Conservation (phyloP, 129 eudicot genomes). For the Kitagawia praeruptora region DNA sequence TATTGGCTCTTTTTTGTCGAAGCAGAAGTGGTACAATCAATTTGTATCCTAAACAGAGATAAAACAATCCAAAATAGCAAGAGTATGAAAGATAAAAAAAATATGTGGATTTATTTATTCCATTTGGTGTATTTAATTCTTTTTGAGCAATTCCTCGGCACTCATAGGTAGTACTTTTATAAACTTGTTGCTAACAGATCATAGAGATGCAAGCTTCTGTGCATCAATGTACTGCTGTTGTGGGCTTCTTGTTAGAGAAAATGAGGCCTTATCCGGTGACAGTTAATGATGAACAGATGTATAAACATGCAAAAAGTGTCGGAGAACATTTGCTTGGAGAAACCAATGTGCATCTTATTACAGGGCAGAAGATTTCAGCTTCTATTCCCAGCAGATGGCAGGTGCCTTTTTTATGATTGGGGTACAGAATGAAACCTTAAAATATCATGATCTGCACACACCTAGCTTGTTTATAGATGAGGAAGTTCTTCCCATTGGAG, state of each 20-base stretch:
- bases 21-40: too few relatives aligned
- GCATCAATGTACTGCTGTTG: slow-evolving; percentile 32
- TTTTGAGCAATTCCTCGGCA: neutral
- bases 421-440: slow-evolving; percentile 21
- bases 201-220: slow-evolving; percentile 50
- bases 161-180: neutral
- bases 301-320: slow-evolving; percentile 38
- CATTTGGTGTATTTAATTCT: neutral
- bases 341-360: slow-evolving; percentile 22
- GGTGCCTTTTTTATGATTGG: slow-evolving; percentile 43
- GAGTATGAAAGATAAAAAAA: too few relatives aligned
- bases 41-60: too few relatives aligned
- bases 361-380: slow-evolving; percentile 54
- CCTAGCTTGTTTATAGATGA: slow-evolving; percentile 41
- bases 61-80: too few relatives aligned
- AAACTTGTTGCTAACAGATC: slow-evolving; percentile 21
- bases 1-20: too few relatives aligned
- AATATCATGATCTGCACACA: slow-evolving; percentile 28
- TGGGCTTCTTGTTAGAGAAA: slow-evolving; percentile 45
- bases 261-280: slow-evolving; percentile 42
- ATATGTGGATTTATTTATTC: too few relatives aligned
- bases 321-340: slow-evolving; percentile 50
- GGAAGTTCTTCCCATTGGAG: slow-evolving; percentile 52
- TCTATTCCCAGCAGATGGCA: slow-evolving; percentile 45
- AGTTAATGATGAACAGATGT: slow-evolving; percentile 32